Evolutionary conservation across 2,329 filamentous ascomycete species (phyloP), one percentile per base, ranked within the genome.

Genomic region (Grosmannia penicillata): DNA sequence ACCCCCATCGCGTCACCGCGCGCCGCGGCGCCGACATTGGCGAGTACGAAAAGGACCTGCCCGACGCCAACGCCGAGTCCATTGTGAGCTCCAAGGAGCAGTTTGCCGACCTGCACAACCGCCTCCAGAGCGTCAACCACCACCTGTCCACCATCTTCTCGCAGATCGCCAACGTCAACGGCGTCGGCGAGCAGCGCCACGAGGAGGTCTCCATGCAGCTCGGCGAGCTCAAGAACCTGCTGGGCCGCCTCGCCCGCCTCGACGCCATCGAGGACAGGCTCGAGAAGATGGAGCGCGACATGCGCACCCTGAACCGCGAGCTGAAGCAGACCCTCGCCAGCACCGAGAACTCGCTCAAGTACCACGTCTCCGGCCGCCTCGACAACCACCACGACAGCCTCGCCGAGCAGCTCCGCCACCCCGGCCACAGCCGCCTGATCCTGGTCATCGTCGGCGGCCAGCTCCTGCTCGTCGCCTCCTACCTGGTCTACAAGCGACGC

Each of bases 71-170:
- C 25, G 56, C 71, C 36, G 62, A 68, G 33, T 50, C 53, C 24
- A 68, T 69, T 51, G 57, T 60, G 18, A 64, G 60, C 32, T 68
- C 68, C 46, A 60, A 60, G 48, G 60, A 62, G 11, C 85, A 94
- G 56, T 89, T 95, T 53, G 68, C 70, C 25, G 87, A 95, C 54
- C 68, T 96, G 13, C 81, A 93, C 63, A 81, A 81, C 62, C 81
- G 86, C 24, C 63, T 96, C 15, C 84, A 87, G 56, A 68, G 65
- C 48, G 65, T 84, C 42, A 75, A 75, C 56, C 77, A 84, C 57
- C 76, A 81, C 50, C 61, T 85, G 30, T 66, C 67, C 17, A 69
- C 68, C 47, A 63, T 84, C 40, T 75, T 74, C 56, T 67, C 66
- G 30, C 60, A 73, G 40, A 57, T 79, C 29, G 62, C 67, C 10